phyloP scores from a whole-genome alignment of 345 rosid genomes.

The Populus ilicifolia region DNA sequence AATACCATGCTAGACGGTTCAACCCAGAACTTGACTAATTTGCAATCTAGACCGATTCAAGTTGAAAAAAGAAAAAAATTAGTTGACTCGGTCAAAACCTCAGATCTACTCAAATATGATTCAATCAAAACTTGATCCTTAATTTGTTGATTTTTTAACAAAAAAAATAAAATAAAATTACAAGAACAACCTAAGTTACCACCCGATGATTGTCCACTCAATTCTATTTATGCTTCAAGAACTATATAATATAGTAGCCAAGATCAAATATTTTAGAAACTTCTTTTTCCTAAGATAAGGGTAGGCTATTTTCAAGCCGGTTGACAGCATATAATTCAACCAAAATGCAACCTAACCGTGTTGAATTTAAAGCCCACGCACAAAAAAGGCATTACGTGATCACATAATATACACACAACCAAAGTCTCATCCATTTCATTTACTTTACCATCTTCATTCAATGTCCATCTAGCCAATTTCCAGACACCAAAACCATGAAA shows the following conservation, averaged over 20 bases:
- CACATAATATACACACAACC: not conserved
- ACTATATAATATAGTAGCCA: not conserved
- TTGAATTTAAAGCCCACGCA: constrained; percentile 28
- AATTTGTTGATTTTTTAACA: too few species aligned
- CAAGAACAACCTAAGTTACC: too few species aligned
- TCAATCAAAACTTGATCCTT: too few species aligned
- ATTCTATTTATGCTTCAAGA: not conserved
- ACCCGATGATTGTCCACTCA: not conserved
- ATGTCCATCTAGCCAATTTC: not conserved
- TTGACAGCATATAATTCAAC: constrained; percentile 29
- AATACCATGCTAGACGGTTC: too few species aligned
- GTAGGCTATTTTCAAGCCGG: not conserved
- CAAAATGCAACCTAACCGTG: constrained; percentile 35
- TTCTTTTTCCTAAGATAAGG: not conserved
- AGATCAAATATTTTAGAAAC: not conserved
- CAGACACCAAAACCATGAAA: constrained; percentile 33
- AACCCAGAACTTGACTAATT: rapidly evolving
- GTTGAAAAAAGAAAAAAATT: too few species aligned
- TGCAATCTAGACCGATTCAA: too few species aligned
- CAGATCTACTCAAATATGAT: too few species aligned
- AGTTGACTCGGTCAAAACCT: too few species aligned
- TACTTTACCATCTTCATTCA: not conserved
- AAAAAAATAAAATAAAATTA: too few species aligned
- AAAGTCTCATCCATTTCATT: not conserved
- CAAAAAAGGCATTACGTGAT: not conserved